These are phyloP conservation scores for Fusarium heterosporum DNA, from an alignment of 2,329 filamentous ascomycete species.

Conservation along the genomic window DNA sequence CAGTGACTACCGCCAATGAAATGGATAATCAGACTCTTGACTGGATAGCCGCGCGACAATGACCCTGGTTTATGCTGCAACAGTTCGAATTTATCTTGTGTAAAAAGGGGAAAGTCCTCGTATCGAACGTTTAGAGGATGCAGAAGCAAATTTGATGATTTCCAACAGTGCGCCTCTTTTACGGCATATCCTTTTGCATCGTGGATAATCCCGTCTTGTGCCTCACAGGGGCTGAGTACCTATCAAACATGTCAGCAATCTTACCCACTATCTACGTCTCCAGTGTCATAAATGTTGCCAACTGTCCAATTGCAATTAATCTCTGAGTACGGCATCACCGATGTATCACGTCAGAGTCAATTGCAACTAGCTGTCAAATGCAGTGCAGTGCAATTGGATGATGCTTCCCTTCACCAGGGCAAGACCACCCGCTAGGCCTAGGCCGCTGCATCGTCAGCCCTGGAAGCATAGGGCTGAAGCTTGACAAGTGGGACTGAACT, in stretches of 20 bases:
- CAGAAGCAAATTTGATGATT: slow-evolving; percentile 25
- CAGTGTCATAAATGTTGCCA: not conserved
- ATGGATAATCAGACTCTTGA: slow-evolving; percentile 12
- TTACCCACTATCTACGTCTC: slow-evolving; percentile 20
- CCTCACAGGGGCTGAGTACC: slow-evolving; percentile 32
- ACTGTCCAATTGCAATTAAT: not conserved
- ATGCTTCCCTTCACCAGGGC: slow-evolving; percentile 8
- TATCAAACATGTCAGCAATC: slow-evolving; percentile 33
- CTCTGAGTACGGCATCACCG: slow-evolving; percentile 12
- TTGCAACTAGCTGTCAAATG: not conserved
- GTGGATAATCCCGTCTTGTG: not conserved
- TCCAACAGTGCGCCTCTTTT: slow-evolving; percentile 6
- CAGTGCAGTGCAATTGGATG: not conserved
- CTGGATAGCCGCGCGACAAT: slow-evolving; percentile 47
- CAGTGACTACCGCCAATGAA: slow-evolving; percentile 34
- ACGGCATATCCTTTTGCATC: not conserved
- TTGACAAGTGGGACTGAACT: slow-evolving; percentile 36
- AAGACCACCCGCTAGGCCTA: slow-evolving; percentile 30
- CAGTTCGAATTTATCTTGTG: slow-evolving; percentile 24
- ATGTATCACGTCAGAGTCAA: slow-evolving; percentile 6
- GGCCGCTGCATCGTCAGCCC: slow-evolving; percentile 31
- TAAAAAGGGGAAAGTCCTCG: slow-evolving; percentile 33
- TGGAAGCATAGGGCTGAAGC: slow-evolving; percentile 39
- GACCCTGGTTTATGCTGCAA: slow-evolving; percentile 30
- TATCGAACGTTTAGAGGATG: slow-evolving; percentile 29